Conservation (phyloP, 2,329 filamentous ascomycete species). For the Emergomyces pasteurianus region DNA sequence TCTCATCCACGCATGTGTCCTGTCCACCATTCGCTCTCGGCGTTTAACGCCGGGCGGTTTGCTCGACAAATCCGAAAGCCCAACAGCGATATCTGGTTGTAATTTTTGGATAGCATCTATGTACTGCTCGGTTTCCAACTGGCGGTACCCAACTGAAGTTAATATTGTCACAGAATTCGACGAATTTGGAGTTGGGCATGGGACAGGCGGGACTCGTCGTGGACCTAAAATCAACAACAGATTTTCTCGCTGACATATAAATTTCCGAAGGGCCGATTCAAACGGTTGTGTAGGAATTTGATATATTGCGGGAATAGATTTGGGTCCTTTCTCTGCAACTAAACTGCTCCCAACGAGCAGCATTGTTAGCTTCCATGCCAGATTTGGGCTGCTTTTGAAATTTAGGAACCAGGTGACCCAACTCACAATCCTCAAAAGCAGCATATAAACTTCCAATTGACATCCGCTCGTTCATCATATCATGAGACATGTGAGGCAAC, state of each 20-base stretch:
- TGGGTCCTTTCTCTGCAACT: constrained; percentile 51
- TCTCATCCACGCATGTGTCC: constrained; percentile 71
- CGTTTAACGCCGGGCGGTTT: constrained; percentile 55
- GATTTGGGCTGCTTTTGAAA: neutral
- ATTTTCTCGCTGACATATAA: constrained; percentile 58
- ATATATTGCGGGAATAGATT: constrained; percentile 41
- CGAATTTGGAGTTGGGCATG: constrained; percentile 56
- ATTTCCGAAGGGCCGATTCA: constrained; percentile 56
- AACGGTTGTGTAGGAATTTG: constrained; percentile 33
- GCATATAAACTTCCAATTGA: constrained; percentile 61
- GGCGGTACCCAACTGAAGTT: constrained; percentile 75
- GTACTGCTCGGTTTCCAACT: constrained; percentile 59
- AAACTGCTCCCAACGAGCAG: constrained; percentile 25
- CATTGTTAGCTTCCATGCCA: constrained; percentile 20
- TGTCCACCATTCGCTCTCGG: constrained; percentile 68
- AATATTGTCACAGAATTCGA: constrained; percentile 61
- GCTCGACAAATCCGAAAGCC: constrained; percentile 58
- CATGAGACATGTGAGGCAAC: constrained; percentile 79
- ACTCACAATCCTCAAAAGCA: constrained; percentile 84
- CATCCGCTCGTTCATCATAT: constrained; percentile 58
- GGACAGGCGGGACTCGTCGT: constrained; percentile 63
- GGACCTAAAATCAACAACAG: constrained; percentile 61
- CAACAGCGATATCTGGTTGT: constrained; percentile 67
- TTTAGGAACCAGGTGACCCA: neutral
- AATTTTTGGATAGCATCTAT: constrained; percentile 51